Evolutionary conservation across 495 filamentous ascomycete species (phyloP).

Genomic region (Trichodelitschia bisporula): DNA sequence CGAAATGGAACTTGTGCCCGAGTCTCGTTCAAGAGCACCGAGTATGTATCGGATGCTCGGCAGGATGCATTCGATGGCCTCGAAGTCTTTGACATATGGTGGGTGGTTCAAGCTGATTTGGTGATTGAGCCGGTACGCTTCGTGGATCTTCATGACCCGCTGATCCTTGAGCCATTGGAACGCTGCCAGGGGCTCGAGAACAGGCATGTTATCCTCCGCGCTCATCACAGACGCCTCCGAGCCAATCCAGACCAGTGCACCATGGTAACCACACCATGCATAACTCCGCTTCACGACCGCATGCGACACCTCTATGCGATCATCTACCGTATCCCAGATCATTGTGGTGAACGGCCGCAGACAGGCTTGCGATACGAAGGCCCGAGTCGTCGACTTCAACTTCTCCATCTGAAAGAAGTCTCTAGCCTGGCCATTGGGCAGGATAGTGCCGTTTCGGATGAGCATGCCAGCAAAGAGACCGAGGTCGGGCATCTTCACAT

Average conservation of each 20-base stretch:
- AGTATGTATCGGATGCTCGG: too few relatives aligned
- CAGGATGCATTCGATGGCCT: too few relatives aligned
- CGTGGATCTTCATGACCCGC: conserved; percentile 25
- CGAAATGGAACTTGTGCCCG: too few relatives aligned
- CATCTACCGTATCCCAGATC: conserved; percentile 30
- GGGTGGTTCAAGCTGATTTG: conserved; percentile 12
- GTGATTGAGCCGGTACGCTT: conserved; percentile 23
- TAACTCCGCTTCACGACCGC: conserved; percentile 26
- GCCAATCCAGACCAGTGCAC: conserved; percentile 26
- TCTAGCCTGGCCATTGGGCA: conserved; percentile 15
- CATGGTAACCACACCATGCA: conserved; percentile 32
- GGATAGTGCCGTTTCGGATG: conserved; percentile 17
- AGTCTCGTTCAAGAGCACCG: too few relatives aligned
- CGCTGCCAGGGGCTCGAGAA: conserved; percentile 22
- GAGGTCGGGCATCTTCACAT: conserved; percentile 14
- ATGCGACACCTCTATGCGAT: conserved; percentile 21
- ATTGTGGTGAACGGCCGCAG: conserved; percentile 8
- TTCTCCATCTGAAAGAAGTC: conserved; percentile 18
- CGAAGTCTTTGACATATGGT: too few relatives aligned
- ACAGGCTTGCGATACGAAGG: conserved; percentile 25
- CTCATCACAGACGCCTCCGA: conserved; percentile 19
- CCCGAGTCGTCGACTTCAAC: conserved; percentile 19
- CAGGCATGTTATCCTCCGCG: conserved; percentile 15
- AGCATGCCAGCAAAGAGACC: conserved; percentile 12
- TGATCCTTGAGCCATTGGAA: conserved; percentile 32